phyloP scores from a whole-genome alignment of 495 filamentous ascomycete species.

The Neurospora sp. region DNA sequence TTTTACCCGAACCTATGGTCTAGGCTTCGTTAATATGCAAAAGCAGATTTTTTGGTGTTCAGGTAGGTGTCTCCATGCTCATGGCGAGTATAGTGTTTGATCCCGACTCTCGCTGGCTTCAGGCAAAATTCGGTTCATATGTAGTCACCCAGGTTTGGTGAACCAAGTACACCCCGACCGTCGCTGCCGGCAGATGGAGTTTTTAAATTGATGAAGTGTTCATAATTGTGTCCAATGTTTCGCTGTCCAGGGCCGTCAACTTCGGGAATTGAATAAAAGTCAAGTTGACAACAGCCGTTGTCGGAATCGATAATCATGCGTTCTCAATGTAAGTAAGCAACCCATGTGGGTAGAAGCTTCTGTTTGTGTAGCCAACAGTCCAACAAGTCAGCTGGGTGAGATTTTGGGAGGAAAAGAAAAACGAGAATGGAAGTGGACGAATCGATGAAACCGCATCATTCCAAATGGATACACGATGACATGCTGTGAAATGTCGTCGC shows the following conservation, averaged over 20 bases:
- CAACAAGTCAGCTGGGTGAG: neutral
- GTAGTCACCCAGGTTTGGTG: neutral
- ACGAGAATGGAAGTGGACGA: neutral
- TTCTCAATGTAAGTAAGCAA: neutral
- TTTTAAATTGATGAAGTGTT: neutral
- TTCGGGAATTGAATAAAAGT: neutral
- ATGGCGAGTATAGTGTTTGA: neutral
- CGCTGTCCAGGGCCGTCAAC: no score
- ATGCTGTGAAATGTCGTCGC: neutral
- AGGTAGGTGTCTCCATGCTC: neutral
- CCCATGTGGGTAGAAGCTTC: neutral
- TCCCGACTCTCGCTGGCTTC: neutral
- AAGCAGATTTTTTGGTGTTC: neutral
- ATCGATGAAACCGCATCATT: neutral
- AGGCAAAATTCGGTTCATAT: neutral
- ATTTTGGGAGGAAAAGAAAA: neutral
- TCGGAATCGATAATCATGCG: neutral
- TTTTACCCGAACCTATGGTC: neutral
- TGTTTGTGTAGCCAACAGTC: neutral
- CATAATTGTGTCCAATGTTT: neutral
- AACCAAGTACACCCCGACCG: neutral
- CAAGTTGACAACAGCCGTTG: neutral
- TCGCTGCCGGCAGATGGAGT: neutral
- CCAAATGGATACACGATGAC: neutral
- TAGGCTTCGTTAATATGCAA: neutral